Percentiles rank a stretch among this genome's conserved stretches.
These are phyloP conservation scores for Coemansia sp. DNA, from an alignment of 192 early-diverging fungal species.

Conservation along the genomic window DNA sequence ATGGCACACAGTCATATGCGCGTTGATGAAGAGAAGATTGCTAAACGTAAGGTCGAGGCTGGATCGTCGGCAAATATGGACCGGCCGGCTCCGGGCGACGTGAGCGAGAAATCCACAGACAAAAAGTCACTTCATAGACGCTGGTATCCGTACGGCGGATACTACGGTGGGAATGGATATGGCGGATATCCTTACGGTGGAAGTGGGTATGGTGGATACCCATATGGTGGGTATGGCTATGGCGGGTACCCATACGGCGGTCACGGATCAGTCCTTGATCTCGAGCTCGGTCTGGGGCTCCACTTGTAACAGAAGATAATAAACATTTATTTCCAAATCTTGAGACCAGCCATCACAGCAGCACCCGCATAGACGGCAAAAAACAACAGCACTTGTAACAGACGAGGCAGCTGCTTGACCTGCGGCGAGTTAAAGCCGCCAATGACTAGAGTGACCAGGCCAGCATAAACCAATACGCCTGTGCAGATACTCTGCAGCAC, in stretches of 20 bases:
- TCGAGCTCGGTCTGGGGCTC: constrained; percentile 16
- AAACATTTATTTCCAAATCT: constrained; percentile 39
- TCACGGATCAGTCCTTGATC: constrained; percentile 5
- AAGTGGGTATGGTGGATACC: constrained; percentile 3
- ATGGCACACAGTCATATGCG: background rate
- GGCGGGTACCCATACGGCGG: constrained; percentile 5
- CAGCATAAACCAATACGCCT: constrained; percentile 74
- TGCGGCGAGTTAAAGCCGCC: constrained; percentile 60
- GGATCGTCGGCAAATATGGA: background rate
- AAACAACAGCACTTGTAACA: constrained; percentile 27
- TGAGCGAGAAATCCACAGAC: background rate
- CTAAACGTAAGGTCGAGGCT: background rate
- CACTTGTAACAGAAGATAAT: constrained; percentile 6
- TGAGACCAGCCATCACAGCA: constrained; percentile 39
- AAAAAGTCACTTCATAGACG: constrained; percentile 4
- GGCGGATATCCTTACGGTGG: background rate
- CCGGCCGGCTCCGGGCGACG: background rate
- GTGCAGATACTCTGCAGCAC: constrained; percentile 72
- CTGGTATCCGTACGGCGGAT: constrained; percentile 14
- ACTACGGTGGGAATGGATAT: background rate
- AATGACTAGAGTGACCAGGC: constrained; percentile 66
- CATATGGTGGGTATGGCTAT: constrained; percentile 6
- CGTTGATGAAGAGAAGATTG: background rate
- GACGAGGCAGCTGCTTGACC: constrained; percentile 26
- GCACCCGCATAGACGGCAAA: constrained; percentile 45